Percentiles rank a stretch among this genome's conserved stretches.
Evolutionary conservation across 2,329 filamentous ascomycete genomes (phyloP).

Genomic region (Aspergillus ochraceus): DNA sequence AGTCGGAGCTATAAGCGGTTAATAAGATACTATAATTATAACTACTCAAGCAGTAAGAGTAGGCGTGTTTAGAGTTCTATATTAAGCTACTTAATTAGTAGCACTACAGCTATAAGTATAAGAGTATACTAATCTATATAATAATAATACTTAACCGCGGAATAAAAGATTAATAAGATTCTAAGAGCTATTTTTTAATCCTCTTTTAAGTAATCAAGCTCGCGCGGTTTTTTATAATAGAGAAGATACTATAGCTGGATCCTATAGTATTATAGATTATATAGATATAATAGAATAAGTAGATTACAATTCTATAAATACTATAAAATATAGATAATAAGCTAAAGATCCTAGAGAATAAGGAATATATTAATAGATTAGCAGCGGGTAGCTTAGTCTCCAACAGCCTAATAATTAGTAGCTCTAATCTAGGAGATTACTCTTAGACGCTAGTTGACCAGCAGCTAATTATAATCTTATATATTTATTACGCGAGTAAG

Average conservation of each 20-base stretch:
- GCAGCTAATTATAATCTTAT: too few relatives aligned
- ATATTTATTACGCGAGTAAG: too few relatives aligned
- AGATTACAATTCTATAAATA: too few relatives aligned
- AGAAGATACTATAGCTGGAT: too few relatives aligned
- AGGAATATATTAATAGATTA: not conserved
- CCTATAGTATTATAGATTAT: too few relatives aligned
- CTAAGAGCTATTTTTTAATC: conserved; percentile 1
- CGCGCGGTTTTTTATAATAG: too few relatives aligned
- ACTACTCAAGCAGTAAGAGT: not conserved
- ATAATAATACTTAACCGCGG: not conserved
- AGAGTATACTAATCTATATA: not conserved
- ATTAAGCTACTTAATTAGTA: conserved; percentile 3
- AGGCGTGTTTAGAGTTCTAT: not conserved
- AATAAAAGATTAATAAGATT: not conserved
- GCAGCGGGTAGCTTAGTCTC: too few relatives aligned
- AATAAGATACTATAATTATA: too few relatives aligned
- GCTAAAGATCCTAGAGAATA: not conserved
- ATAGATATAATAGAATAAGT: too few relatives aligned
- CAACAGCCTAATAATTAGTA: not conserved
- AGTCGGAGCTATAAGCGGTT: not conserved
- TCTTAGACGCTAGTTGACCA: too few relatives aligned
- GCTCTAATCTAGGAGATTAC: not conserved
- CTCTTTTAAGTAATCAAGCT: not conserved
- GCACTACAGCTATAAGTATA: not conserved
- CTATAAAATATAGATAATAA: too few relatives aligned